These are phyloP conservation scores for Elsinoe batatas DNA, from an alignment of 2,329 filamentous ascomycete genomes.

Conservation along the genomic window DNA sequence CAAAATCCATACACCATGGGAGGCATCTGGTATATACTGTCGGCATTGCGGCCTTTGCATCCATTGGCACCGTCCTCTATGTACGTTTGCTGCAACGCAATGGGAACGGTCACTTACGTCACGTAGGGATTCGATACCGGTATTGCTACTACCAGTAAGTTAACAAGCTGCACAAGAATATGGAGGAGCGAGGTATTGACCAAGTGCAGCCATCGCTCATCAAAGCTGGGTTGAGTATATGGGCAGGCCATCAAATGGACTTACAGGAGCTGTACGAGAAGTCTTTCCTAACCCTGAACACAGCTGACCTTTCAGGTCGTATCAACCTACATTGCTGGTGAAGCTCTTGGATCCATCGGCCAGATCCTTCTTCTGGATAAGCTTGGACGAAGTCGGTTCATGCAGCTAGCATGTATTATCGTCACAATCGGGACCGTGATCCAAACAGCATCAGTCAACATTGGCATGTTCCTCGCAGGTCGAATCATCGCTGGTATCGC, in stretches of 20 bases:
- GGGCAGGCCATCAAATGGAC: slow-evolving; percentile 43
- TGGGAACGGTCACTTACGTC: neutral
- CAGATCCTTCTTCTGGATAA: slow-evolving; percentile 47
- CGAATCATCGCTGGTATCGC: slow-evolving; percentile 23
- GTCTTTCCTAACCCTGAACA: slow-evolving; percentile 45
- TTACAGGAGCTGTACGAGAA: slow-evolving; percentile 46
- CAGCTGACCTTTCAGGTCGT: slow-evolving; percentile 48
- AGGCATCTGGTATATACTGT: slow-evolving; percentile 37
- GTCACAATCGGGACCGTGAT: slow-evolving; percentile 46
- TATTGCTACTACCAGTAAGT: slow-evolving; percentile 45
- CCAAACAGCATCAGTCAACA: slow-evolving; percentile 45
- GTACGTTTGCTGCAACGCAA: neutral
- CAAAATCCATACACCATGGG: neutral
- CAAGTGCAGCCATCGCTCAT: slow-evolving; percentile 41
- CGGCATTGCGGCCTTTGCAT: slow-evolving; percentile 46
- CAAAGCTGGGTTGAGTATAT: slow-evolving; percentile 52
- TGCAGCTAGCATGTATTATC: slow-evolving; percentile 40
- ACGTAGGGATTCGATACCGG: slow-evolving; percentile 44
- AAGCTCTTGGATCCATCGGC: slow-evolving; percentile 42
- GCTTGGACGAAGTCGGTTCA: slow-evolving; percentile 28
- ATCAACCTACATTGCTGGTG: slow-evolving; percentile 49
- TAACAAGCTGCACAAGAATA: too few species aligned
- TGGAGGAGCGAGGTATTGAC: neutral
- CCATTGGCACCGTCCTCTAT: slow-evolving; percentile 49
- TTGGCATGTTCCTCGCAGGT: slow-evolving; percentile 25